Conservation (phyloP, 169 alveolate genomes). For the Ichthyophthirius multifiliis region DNA sequence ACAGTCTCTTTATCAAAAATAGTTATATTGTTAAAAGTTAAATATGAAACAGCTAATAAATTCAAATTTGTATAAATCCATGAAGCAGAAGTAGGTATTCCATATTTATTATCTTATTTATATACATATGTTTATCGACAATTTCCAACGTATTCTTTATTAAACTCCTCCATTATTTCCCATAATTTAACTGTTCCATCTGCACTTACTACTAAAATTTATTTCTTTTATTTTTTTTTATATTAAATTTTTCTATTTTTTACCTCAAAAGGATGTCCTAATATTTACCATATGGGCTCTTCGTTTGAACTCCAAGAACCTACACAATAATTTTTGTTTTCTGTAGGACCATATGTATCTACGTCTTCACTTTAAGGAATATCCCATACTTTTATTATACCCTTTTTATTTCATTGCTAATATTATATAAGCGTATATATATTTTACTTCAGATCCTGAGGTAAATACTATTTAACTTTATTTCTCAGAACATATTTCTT, state of each 20-base stretch:
- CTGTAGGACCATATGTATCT: conserved; percentile 53
- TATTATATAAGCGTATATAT: background rate
- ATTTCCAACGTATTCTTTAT: background rate
- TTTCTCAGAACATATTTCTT: conserved; percentile 21
- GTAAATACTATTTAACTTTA: conserved; percentile 51
- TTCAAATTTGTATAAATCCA: background rate
- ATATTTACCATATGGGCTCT: conserved; percentile 2
- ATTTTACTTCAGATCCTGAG: conserved; percentile 69
- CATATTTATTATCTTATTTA: background rate
- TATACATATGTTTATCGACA: background rate
- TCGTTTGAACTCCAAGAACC: conserved; percentile 49
- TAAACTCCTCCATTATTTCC: background rate
- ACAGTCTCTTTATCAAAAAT: conserved; percentile 7
- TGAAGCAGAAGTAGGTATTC: background rate
- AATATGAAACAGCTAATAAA: background rate
- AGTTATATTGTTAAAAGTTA: background rate
- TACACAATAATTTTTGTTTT: conserved; percentile 51
- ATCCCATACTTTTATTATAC: conserved; percentile 53
- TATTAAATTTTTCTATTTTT: background rate
- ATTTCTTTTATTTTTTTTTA: background rate
- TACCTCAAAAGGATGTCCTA: conserved; percentile 8
- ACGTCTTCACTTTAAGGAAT: conserved; percentile 42
- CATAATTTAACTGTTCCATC: conserved; percentile 3
- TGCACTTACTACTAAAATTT: background rate
- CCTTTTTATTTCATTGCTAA: background rate